Evolutionary conservation across 2,329 filamentous ascomycete genomes (phyloP), one percentile per base, ranked within the genome.

Genomic region (Pyricularia grisea): DNA sequence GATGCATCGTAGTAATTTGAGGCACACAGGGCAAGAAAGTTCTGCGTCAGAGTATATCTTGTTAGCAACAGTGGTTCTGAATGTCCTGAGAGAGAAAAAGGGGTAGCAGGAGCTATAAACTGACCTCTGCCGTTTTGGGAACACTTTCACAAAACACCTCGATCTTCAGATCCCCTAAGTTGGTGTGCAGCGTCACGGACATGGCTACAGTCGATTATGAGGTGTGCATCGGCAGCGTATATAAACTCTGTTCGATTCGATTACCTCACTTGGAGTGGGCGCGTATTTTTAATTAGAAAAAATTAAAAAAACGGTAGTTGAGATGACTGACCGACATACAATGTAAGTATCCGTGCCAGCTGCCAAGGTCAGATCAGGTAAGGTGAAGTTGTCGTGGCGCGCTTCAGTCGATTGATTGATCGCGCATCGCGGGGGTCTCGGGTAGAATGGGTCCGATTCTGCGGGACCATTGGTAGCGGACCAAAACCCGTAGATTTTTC

Each of bases 111-210:
- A 28, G 10, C 3, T n/a, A 4, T 25, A 50, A 55, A 74, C 81
- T 69, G 81, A 90, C 90, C 81, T 97, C 92, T 72, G 93, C 91
- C 0, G 95, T 97, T 79, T 94, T 94, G 71, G 95, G 95, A 36
- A 97, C 93, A 74, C 92, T 90, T 78, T 97, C 93, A 82, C 94
- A 98, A 82, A 97, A 98, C 73, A 99, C 84, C 79, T 98, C 95
- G 74, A 98, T 87, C 82, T 98, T 99, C 77, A 99, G 85, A 80
- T 95, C 90, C 77, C 95, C 95, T 68, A 91, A 86, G 67, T 89
- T 92, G 67, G 95, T 99, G 80, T 97, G 93, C 17, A 99, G 86
- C 12, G 88, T 90, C 71, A 89, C 86, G 14, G 88, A 90, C 88
- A 90, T 89, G 12, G 42, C 20, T 55, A 12, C 33, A 42, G 14